These are phyloP conservation scores for Coemansia sp. DNA, from an alignment of 192 early-diverging fungal genomes.

Conservation along the genomic window DNA sequence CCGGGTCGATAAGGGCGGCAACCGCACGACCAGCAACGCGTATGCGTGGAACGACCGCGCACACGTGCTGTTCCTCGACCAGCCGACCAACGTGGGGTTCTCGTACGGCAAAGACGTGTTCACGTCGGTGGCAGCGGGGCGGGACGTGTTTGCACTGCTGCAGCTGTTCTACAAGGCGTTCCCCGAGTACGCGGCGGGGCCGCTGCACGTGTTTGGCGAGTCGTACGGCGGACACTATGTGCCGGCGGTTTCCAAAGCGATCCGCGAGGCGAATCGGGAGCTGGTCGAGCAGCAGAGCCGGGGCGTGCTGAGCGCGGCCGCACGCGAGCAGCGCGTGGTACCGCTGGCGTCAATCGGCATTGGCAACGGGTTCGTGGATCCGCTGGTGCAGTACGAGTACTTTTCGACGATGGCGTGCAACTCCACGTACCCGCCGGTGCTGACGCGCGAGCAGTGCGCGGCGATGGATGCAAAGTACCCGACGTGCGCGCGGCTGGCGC, in stretches of 20 bases:
- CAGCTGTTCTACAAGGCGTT: slow-evolving; percentile 81
- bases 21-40: slow-evolving; percentile 62
- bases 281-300: not conserved
- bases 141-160: slow-evolving; percentile 81
- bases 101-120: slow-evolving; percentile 68
- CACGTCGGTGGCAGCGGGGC: slow-evolving; percentile 66
- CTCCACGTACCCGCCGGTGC: slow-evolving; percentile 66
- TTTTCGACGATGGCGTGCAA: slow-evolving; percentile 70
- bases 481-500: not conserved
- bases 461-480: slow-evolving; percentile 54
- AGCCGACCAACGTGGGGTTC: slow-evolving; percentile 87
- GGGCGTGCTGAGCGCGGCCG: slow-evolving; percentile 23
- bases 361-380: slow-evolving; percentile 87
- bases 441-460: slow-evolving; percentile 61
- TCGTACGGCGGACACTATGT: slow-evolving; percentile 87
- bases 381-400: slow-evolving; percentile 72
- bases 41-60: slow-evolving; percentile 87
- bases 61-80: slow-evolving; percentile 75
- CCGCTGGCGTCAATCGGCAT: slow-evolving; percentile 71
- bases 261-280: slow-evolving; percentile 61
- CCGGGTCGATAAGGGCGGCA: slow-evolving; percentile 63
- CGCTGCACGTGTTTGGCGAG: slow-evolving; percentile 87
- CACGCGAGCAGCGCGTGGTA: not conserved
- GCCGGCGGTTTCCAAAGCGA: slow-evolving; percentile 74
- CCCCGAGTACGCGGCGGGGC: slow-evolving; percentile 62